phyloP scores from a whole-genome alignment of 345 rosid genomes.

The Eucalyptus brandiana region DNA sequence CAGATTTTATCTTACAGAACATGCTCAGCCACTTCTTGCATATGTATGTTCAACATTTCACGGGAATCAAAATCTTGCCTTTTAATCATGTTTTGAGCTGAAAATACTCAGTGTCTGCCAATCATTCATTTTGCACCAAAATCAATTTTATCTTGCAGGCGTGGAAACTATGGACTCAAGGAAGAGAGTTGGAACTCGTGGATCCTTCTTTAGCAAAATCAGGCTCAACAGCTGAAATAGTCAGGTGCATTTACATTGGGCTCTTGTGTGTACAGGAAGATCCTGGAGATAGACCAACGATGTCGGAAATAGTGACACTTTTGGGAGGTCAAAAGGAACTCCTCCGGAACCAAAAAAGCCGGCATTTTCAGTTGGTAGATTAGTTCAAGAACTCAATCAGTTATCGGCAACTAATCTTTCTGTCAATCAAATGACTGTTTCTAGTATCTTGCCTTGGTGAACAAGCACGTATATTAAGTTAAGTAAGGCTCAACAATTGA shows the following conservation, averaged over 20 bases:
- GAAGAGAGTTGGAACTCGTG: conserved; percentile 15
- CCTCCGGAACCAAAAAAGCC: not conserved
- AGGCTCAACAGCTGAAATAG: conserved; percentile 4
- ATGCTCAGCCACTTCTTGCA: conserved; percentile 6
- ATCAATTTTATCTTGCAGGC: conserved; percentile 1
- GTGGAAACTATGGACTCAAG: conserved; percentile 35
- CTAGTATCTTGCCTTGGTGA: too few relatives aligned
- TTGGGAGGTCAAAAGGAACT: conserved; percentile 2
- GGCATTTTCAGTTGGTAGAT: too few relatives aligned
- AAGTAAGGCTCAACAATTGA: not conserved
- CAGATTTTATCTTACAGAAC: not conserved
- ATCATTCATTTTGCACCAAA: not conserved
- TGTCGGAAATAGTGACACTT: conserved; percentile 21
- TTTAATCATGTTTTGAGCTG: not conserved
- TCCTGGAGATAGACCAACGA: conserved; percentile 21
- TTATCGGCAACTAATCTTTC: too few relatives aligned
- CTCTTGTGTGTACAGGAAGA: conserved; percentile 8
- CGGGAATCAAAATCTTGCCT: not conserved
- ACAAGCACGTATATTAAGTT: too few relatives aligned
- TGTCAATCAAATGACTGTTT: too few relatives aligned
- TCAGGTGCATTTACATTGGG: conserved; percentile 26
- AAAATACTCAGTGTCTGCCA: not conserved
- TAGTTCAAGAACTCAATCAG: too few relatives aligned
- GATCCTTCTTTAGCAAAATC: conserved; percentile 11
- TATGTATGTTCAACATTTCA: not conserved